Percentiles rank a stretch among this genome's conserved stretches.
These are phyloP conservation scores for Pseudocercospora macadamiae DNA, from an alignment of 2,329 filamentous ascomycete species.

Conservation along the genomic window DNA sequence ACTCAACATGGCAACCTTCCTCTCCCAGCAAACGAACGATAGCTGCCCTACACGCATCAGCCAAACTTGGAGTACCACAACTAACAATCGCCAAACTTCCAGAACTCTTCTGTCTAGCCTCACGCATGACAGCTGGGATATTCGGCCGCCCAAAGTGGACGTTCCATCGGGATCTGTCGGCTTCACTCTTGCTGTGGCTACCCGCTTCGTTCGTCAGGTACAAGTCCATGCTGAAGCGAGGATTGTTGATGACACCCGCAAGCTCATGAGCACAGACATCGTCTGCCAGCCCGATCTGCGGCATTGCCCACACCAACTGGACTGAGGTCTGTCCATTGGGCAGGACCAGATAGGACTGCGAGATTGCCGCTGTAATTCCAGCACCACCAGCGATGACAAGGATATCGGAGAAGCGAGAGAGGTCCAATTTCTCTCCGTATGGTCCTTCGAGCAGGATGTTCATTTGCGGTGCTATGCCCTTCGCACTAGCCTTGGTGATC, in stretches of 20 bases:
- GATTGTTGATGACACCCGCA: conserved; percentile 5
- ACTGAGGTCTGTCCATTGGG: conserved; percentile 8
- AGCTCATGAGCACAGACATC: conserved; percentile 24
- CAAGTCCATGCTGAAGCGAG: conserved; percentile 22
- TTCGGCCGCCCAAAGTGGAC: conserved; percentile 25
- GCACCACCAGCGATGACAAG: conserved; percentile 53
- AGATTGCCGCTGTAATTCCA: conserved; percentile 50
- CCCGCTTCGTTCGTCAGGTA: conserved; percentile 23
- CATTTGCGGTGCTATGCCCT: conserved; percentile 33
- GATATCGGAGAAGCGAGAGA: conserved; percentile 45
- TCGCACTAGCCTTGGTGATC: conserved; percentile 27
- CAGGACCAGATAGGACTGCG: conserved; percentile 23
- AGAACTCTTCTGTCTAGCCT: conserved; percentile 14
- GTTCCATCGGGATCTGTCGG: conserved; percentile 8
- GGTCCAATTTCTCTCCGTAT: conserved; percentile 48
- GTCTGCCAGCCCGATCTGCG: conserved; percentile 17
- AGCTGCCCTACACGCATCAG: conserved; percentile 25
- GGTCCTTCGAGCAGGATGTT: conserved; percentile 54
- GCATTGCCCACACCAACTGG: conserved; percentile 24
- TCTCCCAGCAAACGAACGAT: conserved; percentile 24
- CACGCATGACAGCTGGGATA: conserved; percentile 21
- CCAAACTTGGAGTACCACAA: conserved; percentile 25
- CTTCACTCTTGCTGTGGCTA: conserved; percentile 1
- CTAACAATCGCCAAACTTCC: conserved; percentile 24
- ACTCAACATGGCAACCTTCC: conserved; percentile 22